Base-by-base conservation (phyloP, 371 early-diverging fungal species). In the Saksenaea vasiformis region DNA sequence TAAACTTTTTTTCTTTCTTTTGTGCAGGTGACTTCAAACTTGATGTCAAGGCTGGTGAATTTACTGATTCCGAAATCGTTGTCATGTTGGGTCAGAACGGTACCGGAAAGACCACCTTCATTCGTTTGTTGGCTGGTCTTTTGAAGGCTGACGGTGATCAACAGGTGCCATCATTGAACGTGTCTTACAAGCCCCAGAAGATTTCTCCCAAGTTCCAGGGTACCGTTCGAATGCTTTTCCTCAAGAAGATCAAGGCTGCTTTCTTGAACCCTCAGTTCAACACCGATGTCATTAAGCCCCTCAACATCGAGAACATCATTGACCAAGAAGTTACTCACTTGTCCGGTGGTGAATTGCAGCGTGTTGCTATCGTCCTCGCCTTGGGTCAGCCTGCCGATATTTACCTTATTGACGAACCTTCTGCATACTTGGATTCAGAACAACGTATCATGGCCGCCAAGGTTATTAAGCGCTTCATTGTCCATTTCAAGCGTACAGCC, bases 41-140 rank as follows among this genome's bases (percentile, higher is more conserved):
- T 65, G 77, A 83, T 11, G 91, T 99, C 38, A 74, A 92, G 54
- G 79, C 78, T 24, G 99, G 99, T 67, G 83, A 87, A 61, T 99
- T 99, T 82, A 92, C 93, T 44, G 96, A 98, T 71, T 98, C 99
- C 34, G 99, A 99, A 83, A 99, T 99, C 71, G 85, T 99, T 73
- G 98, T 99, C 71, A 96, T 99, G 93, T 86, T 99, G 77, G 99
- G 99, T 74, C 96, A 99, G 85, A 99, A 99, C 88, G 99, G 99
- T 67, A 99, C 98, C 41, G 99, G 99, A 70, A 98, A 99, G 87
- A 98, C 98, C 26, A 99, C 99, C 34, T 95, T 99, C 72, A 98
- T 99, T 62, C 91, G 91, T 59, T 83, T 99, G 81, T 86, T 99
- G 65, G 98, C 99, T 28, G 99, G 99, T 72, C 66, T 83, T 37